Percentiles rank a stretch among this genome's conserved stretches.
Conservation (phyloP, 2,329 filamentous ascomycete species). For the Beauveria medogensis region DNA sequence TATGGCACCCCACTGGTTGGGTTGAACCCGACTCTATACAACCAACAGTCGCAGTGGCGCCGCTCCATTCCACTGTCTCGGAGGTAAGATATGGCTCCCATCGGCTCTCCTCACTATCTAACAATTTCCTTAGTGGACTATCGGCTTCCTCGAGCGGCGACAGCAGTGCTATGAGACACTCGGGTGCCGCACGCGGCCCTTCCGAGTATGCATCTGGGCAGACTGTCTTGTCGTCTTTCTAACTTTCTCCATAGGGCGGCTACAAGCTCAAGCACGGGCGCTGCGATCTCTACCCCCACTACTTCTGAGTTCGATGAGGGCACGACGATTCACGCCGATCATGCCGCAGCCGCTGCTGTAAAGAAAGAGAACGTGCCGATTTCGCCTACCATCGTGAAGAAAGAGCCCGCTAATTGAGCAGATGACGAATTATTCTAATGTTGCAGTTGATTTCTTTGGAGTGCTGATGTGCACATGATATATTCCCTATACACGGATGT, state of each 20-base stretch:
- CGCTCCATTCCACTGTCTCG: constrained; percentile 23
- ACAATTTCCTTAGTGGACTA: constrained; percentile 16
- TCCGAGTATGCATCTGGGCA: constrained; percentile 27
- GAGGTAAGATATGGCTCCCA: constrained; percentile 19
- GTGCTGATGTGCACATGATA: constrained; percentile 12
- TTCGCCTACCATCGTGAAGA: constrained; percentile 37
- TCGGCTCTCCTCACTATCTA: neutral
- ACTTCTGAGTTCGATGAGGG: constrained; percentile 46
- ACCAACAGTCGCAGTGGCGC: constrained; percentile 30
- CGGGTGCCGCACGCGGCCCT: constrained; percentile 25
- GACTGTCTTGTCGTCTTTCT: constrained; percentile 22
- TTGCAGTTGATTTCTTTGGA: constrained; percentile 11
- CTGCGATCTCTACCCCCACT: constrained; percentile 30
- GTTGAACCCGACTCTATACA: constrained; percentile 34
- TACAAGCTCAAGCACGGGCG: constrained; percentile 32
- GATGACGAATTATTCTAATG: constrained; percentile 16
- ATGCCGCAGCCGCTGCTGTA: constrained; percentile 28
- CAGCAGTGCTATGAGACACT: constrained; percentile 20
- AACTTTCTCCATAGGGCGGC: constrained; percentile 28
- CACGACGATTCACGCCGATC: constrained; percentile 46
- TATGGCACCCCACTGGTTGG: constrained; percentile 57
- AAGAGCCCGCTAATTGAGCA: constrained; percentile 27
- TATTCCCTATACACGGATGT: constrained; percentile 11
- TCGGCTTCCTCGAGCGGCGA: constrained; percentile 23
- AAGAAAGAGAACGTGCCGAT: constrained; percentile 36